Percentiles rank a stretch among this genome's conserved stretches.
Evolutionary conservation across 1,139 yeast genomes (phyloP).

Genomic region (Yamadazyma atmosphaerica): DNA sequence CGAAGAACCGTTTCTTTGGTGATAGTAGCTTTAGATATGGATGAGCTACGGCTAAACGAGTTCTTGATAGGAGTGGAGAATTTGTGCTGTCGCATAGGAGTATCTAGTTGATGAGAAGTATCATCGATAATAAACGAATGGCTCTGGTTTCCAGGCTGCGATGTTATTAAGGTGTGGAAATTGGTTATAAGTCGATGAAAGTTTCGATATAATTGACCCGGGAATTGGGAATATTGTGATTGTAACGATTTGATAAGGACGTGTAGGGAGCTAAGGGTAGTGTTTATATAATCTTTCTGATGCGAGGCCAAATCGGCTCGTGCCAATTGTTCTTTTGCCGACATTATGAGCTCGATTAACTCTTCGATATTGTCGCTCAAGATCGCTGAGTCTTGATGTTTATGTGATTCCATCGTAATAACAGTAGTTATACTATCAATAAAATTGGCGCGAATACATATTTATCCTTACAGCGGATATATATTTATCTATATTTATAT

Average conservation of each 20-base stretch:
- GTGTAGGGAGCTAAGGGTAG: conserved; percentile 10
- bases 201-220: not conserved
- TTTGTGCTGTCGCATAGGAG: not conserved
- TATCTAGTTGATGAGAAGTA: not conserved
- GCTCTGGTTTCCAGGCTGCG: not conserved
- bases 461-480: too few relatives aligned
- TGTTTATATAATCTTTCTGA: conserved; percentile 14
- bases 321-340: conserved; percentile 1
- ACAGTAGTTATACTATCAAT: too few relatives aligned
- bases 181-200: conserved; percentile 2
- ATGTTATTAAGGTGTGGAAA: conserved; percentile 1
- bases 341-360: not conserved
- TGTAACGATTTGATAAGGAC: conserved; percentile 6
- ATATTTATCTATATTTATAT: too few relatives aligned
- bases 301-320: conserved; percentile 5
- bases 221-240: conserved; percentile 1
- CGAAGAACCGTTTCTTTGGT: conserved; percentile 14
- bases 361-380: not conserved
- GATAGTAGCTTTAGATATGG: conserved; percentile 11
- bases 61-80: conserved; percentile 6
- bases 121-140: not conserved
- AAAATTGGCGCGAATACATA: too few relatives aligned
- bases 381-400: not conserved
- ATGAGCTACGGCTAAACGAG: conserved; percentile 9
- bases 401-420: too few relatives aligned